Percentiles rank a stretch among this genome's conserved stretches.
These are phyloP conservation scores for Baudoinia panamericana DNA, from an alignment of 495 filamentous ascomycete species.

Conservation along the genomic window DNA sequence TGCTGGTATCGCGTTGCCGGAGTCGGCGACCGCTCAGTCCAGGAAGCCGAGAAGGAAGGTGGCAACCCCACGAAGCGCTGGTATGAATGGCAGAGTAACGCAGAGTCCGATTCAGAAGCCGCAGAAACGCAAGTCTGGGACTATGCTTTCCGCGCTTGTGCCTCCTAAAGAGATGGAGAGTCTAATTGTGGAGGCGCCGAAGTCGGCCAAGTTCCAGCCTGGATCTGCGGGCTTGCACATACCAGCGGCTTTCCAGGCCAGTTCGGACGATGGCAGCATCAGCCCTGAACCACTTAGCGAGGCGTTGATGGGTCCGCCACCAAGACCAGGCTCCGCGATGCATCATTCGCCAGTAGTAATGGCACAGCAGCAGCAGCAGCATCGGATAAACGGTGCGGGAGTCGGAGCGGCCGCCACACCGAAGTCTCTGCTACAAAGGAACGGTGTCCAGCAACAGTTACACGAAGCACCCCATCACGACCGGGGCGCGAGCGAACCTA, in stretches of 20 bases:
- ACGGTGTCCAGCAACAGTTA: conserved; percentile 7
- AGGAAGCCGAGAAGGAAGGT: conserved; percentile 20
- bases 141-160: conserved; percentile 23
- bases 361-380: conserved; percentile 17
- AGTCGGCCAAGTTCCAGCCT: conserved; percentile 11
- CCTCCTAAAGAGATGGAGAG: conserved; percentile 25
- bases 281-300: conserved; percentile 60
- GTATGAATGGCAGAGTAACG: conserved; percentile 29
- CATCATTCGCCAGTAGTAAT: conserved; percentile 42
- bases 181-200: conserved; percentile 25
- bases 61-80: conserved; percentile 26
- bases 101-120: conserved; percentile 83
- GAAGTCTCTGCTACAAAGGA: conserved; percentile 26
- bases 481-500: not conserved
- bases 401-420: conserved; percentile 23
- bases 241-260: conserved; percentile 35
- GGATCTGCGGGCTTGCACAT: conserved; percentile 13
- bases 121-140: conserved; percentile 46
- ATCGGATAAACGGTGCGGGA: too few species aligned
- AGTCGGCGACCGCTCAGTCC: conserved; percentile 14
- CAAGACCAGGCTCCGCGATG: conserved; percentile 34
- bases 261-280: conserved; percentile 54
- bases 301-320: conserved; percentile 58
- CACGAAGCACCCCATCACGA: conserved; percentile 6
- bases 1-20: conserved; percentile 12